Percentiles rank a stretch among this genome's conserved stretches.
Evolutionary conservation across 2,329 filamentous ascomycete genomes (phyloP).

Genomic region (Dryadomyces quercus-mongolicae): DNA sequence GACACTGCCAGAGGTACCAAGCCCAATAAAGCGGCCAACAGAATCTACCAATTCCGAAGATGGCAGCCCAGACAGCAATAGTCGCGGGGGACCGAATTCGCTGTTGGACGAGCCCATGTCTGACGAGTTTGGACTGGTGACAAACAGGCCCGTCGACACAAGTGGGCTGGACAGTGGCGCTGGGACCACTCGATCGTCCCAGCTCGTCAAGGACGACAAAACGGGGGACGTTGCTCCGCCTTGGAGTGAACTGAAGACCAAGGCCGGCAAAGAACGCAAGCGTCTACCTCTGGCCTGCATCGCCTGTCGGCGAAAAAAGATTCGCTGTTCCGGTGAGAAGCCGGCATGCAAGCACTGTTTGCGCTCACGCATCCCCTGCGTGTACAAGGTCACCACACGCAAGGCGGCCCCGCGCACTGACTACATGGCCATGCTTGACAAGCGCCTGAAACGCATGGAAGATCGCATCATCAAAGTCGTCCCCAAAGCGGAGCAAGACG

Average conservation of each 20-base stretch:
- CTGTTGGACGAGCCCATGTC: conserved; percentile 39
- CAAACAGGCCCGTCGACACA: conserved; percentile 33
- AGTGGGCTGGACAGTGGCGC: conserved; percentile 27
- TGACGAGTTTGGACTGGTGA: conserved; percentile 46
- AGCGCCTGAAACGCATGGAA: conserved; percentile 91
- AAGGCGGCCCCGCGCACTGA: conserved; percentile 92
- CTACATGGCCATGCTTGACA: conserved; percentile 98
- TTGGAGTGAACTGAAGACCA: conserved; percentile 78
- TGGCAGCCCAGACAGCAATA: conserved; percentile 28
- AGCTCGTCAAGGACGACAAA: conserved; percentile 40
- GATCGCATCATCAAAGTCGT: conserved; percentile 94
- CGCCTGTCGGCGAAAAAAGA: conserved; percentile 92
- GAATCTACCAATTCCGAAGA: conserved; percentile 30
- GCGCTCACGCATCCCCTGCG: conserved; percentile 83
- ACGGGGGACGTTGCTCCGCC: conserved; percentile 40
- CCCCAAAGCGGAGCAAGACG: conserved; percentile 70
- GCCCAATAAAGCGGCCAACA: conserved; percentile 11
- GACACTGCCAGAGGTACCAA: neutral
- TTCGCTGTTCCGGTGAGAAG: conserved; percentile 94
- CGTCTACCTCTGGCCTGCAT: conserved; percentile 88
- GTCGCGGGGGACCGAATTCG: conserved; percentile 26
- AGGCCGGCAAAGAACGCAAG: conserved; percentile 92
- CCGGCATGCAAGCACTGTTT: conserved; percentile 95
- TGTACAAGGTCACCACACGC: conserved; percentile 91
- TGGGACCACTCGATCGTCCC: neutral